Percentiles rank a stretch among this genome's conserved stretches.
These are phyloP conservation scores for Condylostoma magnum DNA, from an alignment of 169 alveolate species.

Conservation along the genomic window DNA sequence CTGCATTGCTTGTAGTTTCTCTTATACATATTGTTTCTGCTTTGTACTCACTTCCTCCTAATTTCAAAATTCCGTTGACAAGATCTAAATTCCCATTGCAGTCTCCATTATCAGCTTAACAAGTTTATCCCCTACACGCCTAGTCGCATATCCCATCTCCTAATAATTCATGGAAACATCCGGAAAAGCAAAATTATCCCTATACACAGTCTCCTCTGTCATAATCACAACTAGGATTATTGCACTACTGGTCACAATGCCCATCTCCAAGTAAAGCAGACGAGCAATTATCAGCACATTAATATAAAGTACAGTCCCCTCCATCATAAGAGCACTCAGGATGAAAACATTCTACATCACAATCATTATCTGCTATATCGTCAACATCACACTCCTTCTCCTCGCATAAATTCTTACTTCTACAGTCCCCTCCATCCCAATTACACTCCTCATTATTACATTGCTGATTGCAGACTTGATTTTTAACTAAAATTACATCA, in stretches of 20 bases:
- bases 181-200: too few species aligned
- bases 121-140: too few species aligned
- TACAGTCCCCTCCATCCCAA: conserved; percentile 2
- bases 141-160: too few species aligned
- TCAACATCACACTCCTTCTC: background rate
- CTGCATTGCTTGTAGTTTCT: too few species aligned
- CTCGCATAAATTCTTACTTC: background rate
- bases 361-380: background rate
- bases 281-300: background rate
- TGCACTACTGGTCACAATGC: background rate
- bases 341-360: background rate
- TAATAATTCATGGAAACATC: too few species aligned
- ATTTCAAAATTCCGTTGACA: too few species aligned
- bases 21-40: too few species aligned
- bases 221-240: background rate
- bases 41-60: too few species aligned
- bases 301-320: background rate
- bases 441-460: conserved; percentile 4
- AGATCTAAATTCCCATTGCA: too few species aligned
- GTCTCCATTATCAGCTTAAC: too few species aligned
- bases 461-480: background rate
- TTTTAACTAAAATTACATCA: background rate
- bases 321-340: conserved; percentile 17
- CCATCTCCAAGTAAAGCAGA: background rate
- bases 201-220: background rate